Evolutionary conservation across 495 filamentous ascomycete species (phyloP).

Genomic region (Filosporella fistucella): DNA sequence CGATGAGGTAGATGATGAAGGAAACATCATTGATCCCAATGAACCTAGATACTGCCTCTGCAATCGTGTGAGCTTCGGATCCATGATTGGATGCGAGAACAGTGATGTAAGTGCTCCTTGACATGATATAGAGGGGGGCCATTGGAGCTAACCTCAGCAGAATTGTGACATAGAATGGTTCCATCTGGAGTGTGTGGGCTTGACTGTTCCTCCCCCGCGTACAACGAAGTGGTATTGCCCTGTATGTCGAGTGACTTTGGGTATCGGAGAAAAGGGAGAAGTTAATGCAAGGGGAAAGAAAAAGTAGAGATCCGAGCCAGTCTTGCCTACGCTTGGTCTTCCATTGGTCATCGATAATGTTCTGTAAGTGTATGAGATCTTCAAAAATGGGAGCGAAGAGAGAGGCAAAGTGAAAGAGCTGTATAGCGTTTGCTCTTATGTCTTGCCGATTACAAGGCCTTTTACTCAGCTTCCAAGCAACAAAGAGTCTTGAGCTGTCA

Average conservation of each 20-base stretch:
- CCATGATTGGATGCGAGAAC: constrained; percentile 95
- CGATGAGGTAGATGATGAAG: constrained; percentile 55
- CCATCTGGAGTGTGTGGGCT: constrained; percentile 82
- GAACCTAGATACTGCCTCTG: constrained; percentile 91
- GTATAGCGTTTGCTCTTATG: too few species aligned
- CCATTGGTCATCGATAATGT: too few species aligned
- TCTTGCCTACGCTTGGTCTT: too few species aligned
- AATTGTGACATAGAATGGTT: constrained; percentile 90
- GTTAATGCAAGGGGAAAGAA: constrained; percentile 48
- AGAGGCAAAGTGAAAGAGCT: too few species aligned
- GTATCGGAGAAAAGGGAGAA: constrained; percentile 54
- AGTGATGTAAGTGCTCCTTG: constrained; percentile 61
- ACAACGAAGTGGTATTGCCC: constrained; percentile 95
- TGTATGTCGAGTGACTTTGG: constrained; percentile 67
- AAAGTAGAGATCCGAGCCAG: too few species aligned
- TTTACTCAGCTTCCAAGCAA: too few species aligned
- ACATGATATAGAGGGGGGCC: not conserved
- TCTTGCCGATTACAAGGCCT: too few species aligned
- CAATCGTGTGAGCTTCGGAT: constrained; percentile 85
- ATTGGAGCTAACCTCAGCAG: constrained; percentile 24
- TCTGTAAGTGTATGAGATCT: too few species aligned
- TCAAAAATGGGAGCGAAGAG: too few species aligned
- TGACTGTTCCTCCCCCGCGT: constrained; percentile 68
- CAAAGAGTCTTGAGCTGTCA: too few species aligned
- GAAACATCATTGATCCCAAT: constrained; percentile 78